A percentile compares a stretch with the other conserved stretches of the same genome.
Conservation (phyloP, 2,329 filamentous ascomycete genomes). For the Endocalyx cinctus region DNA sequence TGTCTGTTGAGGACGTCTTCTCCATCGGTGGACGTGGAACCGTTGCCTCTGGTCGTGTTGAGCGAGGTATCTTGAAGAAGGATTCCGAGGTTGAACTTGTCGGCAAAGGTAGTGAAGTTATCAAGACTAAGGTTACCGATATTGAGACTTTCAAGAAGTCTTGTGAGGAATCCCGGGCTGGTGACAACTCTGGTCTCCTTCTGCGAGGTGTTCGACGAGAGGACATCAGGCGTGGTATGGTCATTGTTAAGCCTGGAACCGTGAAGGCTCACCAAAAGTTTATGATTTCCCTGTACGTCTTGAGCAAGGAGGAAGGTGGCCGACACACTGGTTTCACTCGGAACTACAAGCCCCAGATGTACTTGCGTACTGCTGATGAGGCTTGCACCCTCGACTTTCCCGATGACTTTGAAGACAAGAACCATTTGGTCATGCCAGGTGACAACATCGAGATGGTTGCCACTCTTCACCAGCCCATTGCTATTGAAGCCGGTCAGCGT, state of each 20-base stretch:
- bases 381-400: conserved; percentile 78
- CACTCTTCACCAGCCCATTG: conserved; percentile 77
- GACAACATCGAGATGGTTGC: conserved; percentile 98
- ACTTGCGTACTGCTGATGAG: conserved; percentile 86
- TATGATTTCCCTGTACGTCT: conserved; percentile 91
- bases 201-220: conserved; percentile 95
- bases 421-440: conserved; percentile 86
- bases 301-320: conserved; percentile 96
- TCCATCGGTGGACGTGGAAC: conserved; percentile 92
- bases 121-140: conserved; percentile 99
- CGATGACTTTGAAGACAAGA: conserved; percentile 69
- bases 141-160: conserved; percentile 99
- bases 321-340: conserved; percentile 91
- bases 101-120: conserved; percentile 72
- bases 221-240: conserved; percentile 92
- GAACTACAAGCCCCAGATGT: conserved; percentile 97
- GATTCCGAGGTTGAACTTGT: conserved; percentile 93
- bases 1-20: conserved; percentile 94
- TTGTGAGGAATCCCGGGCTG: conserved; percentile 90
- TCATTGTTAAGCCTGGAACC: conserved; percentile 76
- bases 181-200: conserved; percentile 96
- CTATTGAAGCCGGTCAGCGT: conserved; percentile 85
- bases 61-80: conserved; percentile 90
- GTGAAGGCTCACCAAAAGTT: conserved; percentile 89
- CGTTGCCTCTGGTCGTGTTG: conserved; percentile 92